Evolutionary conservation across 805 yeast genomes (phyloP), one percentile per base, ranked within the genome.

Genomic region (Lachancea cidri): DNA sequence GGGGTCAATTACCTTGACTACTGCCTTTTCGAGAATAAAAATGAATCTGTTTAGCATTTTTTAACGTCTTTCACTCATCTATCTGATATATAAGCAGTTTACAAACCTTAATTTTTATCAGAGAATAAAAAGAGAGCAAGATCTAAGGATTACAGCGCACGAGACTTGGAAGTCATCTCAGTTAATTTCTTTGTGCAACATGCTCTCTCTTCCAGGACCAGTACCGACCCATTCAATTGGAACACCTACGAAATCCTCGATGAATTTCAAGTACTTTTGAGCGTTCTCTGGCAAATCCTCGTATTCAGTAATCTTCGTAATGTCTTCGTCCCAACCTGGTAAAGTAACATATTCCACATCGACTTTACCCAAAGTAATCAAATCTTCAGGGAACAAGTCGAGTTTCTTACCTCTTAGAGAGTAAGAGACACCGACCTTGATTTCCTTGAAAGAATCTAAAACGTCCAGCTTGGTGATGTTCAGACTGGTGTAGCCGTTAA

Each of bases 201-300:
- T 89, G 29, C 89, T 80, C 43, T 84, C 95, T 71, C 98, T 85
- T 40, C 87, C 95, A 49, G 98, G 97, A 48, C 98, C 98, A 43
- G 95, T 93, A 62, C 98, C 98, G 47, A 93, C 93, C 97, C 97
- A 93, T 64, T 83, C 84, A 49, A 93, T 76, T 42, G 95, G 95
- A 44, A 86, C 91, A 36, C 75, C 73, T 47, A 89, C 72, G 58
- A 74, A 89, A 49, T 87, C 82, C 68, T 88, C 98, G 58, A 93
- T 91, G 64, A 67, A 93, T 52, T 76, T 72, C 66, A 93, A 73
- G 68, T 93, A 93, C 50, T 76, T 76, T 71, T 85, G 77, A 36
- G 98, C 96, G 54, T 86, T 83, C 61, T 73, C 81, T 36, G 98
- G 98, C 59, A 93, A 74, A 34, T 86, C 94, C 17, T 74, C 82